Percentiles rank a stretch among this genome's conserved stretches.
Conservation (phyloP, 1,139 yeast species). For the Sugiyamaella neomexicana region DNA sequence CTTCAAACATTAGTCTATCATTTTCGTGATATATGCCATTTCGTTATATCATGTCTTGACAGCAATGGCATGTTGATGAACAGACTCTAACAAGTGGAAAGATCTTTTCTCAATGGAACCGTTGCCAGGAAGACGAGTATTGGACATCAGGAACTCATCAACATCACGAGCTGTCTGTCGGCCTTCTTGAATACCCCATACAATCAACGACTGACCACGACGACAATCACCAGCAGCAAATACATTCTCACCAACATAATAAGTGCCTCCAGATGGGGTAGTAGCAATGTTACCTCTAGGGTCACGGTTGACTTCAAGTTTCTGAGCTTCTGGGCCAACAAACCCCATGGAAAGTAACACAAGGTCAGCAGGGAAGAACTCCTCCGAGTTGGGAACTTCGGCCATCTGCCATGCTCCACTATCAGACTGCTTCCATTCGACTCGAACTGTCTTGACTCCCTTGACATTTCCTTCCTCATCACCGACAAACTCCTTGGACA, state of each 20-base stretch:
- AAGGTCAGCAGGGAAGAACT: constrained; percentile 90
- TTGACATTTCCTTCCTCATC: constrained; percentile 93
- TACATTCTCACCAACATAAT: constrained; percentile 67
- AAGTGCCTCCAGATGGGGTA: constrained; percentile 45
- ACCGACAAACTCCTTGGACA: constrained; percentile 92
- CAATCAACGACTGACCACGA: constrained; percentile 97
- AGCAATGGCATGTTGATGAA: not conserved
- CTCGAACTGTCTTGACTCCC: constrained; percentile 91
- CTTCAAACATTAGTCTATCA: not conserved
- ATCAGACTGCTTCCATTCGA: constrained; percentile 96
- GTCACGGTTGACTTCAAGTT: constrained; percentile 69
- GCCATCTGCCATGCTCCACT: constrained; percentile 99
- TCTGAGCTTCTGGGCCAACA: constrained; percentile 90
- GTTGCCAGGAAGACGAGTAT: constrained; percentile 84
- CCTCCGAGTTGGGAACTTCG: constrained; percentile 93
- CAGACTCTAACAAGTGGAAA: constrained; percentile 45
- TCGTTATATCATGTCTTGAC: constrained; percentile 7
- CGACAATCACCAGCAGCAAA: constrained; percentile 99
- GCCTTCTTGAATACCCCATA: constrained; percentile 99
- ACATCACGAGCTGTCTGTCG: constrained; percentile 97
- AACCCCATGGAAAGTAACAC: constrained; percentile 96
- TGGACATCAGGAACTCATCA: constrained; percentile 74
- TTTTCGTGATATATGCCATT: no score
- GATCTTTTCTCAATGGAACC: constrained; percentile 89
- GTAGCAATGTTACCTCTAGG: constrained; percentile 87